These are phyloP conservation scores for Pseudogymnoascus verrucosus DNA, from an alignment of 2,329 filamentous ascomycete genomes.

Conservation along the genomic window DNA sequence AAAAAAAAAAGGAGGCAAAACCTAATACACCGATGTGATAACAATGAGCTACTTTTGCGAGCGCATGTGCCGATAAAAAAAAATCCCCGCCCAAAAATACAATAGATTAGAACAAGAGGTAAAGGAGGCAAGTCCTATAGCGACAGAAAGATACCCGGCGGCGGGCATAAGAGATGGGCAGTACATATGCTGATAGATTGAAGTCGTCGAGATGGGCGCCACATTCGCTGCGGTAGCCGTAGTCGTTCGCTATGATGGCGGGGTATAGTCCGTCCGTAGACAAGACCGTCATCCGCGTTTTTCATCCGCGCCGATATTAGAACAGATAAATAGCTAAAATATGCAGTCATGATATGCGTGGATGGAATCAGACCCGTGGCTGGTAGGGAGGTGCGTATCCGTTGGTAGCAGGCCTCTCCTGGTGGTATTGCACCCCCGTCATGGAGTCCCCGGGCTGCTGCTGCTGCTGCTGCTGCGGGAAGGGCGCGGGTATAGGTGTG, in stretches of 20 bases:
- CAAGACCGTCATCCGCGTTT: background rate
- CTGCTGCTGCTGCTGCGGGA: background rate
- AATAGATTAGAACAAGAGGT: background rate
- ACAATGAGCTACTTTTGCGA: background rate
- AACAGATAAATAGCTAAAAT: background rate
- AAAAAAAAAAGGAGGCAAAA: background rate
- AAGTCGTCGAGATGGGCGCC: background rate
- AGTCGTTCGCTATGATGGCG: background rate
- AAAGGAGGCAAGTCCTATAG: background rate
- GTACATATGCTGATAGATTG: background rate
- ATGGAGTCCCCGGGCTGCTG: slow-evolving; percentile 44
- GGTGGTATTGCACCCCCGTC: slow-evolving; percentile 55
- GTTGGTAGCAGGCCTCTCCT: slow-evolving; percentile 12
- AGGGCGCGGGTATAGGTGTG: background rate
- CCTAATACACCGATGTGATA: background rate
- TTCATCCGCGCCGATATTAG: background rate
- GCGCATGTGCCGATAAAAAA: background rate
- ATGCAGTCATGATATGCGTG: background rate
- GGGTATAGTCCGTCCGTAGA: background rate
- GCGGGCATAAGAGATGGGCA: background rate
- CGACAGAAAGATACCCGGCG: background rate
- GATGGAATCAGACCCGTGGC: background rate
- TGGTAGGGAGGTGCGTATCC: background rate
- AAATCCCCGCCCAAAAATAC: background rate
- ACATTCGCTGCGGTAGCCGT: background rate